Evolutionary conservation across 2,329 filamentous ascomycete genomes (phyloP), one percentile per base, ranked within the genome.

Genomic region (Pseudocercospora fuligena): DNA sequence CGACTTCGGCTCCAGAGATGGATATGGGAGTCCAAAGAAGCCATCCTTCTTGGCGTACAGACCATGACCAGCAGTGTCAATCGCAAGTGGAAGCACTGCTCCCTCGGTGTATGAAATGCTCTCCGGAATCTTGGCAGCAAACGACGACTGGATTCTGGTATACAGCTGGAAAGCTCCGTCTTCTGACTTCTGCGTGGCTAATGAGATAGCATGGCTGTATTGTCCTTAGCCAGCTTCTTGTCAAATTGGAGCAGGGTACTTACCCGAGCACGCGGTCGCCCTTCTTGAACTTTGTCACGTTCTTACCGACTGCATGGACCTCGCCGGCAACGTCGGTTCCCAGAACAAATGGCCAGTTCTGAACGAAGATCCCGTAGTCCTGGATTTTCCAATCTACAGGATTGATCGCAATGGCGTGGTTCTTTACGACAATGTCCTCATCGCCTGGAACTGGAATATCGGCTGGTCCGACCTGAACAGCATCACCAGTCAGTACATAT

Each of bases 31-130:
- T 8, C 74, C 78, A 9, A 84, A 77, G 46, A 78, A 73, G 21
- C 68, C 69, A 40, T 73, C 69, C 16, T 66, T 59, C 46, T 77
- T 73, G 21, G 76, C 76, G 75, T 80, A 83, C 14, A 84, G 78
- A 27, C 78, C 79, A n/a, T 76, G 73, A 19, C 80, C 74, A 16
- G 82, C 81, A 3, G 82, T 83, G 25, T 80, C 79, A 63, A 83
- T 75, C 21, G 80, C 80, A 8, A 83, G 75, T 1, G 82, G 82
- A 1, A 84, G 77, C 25, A 83, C 81, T 29, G 76, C 69, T 27
- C 78, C 82, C 9, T 79, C 66, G 9, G 71, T 77, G 71, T 75
- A 84, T 58, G 78, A 73, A 31, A 82, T 66, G 8, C 72, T 73
- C 46, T 73, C 70, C 0, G 82, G 82, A 58, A 84, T 78, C 46